phyloP scores from a whole-genome alignment of 2,329 filamentous ascomycete species.

The Cladosporium sp. region DNA sequence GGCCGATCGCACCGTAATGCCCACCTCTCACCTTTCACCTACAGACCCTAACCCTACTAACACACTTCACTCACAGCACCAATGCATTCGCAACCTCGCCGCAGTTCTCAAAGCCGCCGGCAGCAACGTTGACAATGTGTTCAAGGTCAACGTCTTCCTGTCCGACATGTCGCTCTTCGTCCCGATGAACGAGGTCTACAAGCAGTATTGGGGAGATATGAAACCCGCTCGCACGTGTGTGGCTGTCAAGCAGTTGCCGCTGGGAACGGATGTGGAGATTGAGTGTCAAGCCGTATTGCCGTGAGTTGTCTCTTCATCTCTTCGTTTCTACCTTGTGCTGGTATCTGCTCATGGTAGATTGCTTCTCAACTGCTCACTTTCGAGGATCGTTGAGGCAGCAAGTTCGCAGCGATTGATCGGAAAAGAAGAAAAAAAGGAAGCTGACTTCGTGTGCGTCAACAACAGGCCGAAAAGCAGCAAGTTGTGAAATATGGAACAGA shows the following conservation, averaged over 20 bases:
- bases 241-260: slow-evolving; percentile 48
- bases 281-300: slow-evolving; percentile 44
- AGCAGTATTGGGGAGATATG: slow-evolving; percentile 28
- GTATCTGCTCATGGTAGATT: no score
- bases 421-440: not conserved
- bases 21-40: not conserved
- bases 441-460: not conserved
- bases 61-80: slow-evolving; percentile 36
- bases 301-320: slow-evolving; percentile 17
- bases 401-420: no score
- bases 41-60: not conserved
- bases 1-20: slow-evolving; percentile 21
- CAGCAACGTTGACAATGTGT: slow-evolving; percentile 54
- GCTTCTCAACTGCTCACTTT: no score
- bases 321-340: no score
- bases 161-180: slow-evolving; percentile 63
- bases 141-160: slow-evolving; percentile 66
- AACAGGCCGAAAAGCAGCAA: not conserved
- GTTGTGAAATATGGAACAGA: not conserved
- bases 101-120: slow-evolving; percentile 59
- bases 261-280: slow-evolving; percentile 52
- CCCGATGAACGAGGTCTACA: slow-evolving; percentile 54
- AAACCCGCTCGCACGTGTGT: slow-evolving; percentile 43
- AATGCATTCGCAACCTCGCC: slow-evolving; percentile 56
- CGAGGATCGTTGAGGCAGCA: no score